These are phyloP conservation scores for Ascochyta pisi DNA, from an alignment of 2,329 filamentous ascomycete genomes.

Conservation along the genomic window DNA sequence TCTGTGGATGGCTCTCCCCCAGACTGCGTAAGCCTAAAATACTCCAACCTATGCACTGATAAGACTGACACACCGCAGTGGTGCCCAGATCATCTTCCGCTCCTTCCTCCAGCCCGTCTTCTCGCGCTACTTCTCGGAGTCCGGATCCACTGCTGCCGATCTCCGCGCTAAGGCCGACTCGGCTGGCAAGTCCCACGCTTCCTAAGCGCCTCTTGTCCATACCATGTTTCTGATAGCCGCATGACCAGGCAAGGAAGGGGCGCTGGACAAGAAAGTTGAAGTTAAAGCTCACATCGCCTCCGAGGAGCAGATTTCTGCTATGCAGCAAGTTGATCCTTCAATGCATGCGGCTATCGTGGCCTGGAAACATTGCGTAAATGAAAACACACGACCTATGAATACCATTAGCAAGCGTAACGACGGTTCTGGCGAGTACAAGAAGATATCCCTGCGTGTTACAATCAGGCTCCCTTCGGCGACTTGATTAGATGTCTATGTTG, in stretches of 20 bases:
- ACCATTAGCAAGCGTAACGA: slow-evolving; percentile 25
- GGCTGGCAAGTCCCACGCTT: slow-evolving; percentile 53
- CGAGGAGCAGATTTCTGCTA: slow-evolving; percentile 18
- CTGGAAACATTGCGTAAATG: slow-evolving; percentile 34
- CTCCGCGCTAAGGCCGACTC: slow-evolving; percentile 88
- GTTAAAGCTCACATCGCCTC: slow-evolving; percentile 1
- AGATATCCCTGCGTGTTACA: slow-evolving; percentile 35
- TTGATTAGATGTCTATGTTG: slow-evolving; percentile 25
- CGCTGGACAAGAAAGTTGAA: not conserved
- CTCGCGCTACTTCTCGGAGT: slow-evolving; percentile 82
- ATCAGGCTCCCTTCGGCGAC: slow-evolving; percentile 27
- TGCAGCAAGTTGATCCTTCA: slow-evolving; percentile 18
- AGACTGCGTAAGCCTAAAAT: slow-evolving; percentile 75
- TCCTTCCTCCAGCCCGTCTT: slow-evolving; percentile 93
- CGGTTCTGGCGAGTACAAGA: slow-evolving; percentile 29
- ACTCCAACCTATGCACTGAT: slow-evolving; percentile 24
- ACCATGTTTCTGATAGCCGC: slow-evolving; percentile 41
- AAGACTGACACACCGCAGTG: slow-evolving; percentile 61
- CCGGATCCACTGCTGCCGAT: slow-evolving; percentile 79
- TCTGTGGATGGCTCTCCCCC: slow-evolving; percentile 95
- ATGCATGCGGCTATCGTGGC: slow-evolving; percentile 38
- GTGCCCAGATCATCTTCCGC: slow-evolving; percentile 95
- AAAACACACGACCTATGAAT: slow-evolving; percentile 30
- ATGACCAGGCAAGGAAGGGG: slow-evolving; percentile 26
- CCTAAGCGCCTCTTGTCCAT: slow-evolving; percentile 15